Percentiles rank a stretch among this genome's conserved stretches.
Evolutionary conservation across 2,329 filamentous ascomycete genomes (phyloP).

Genomic region (Exophiala spinifera): DNA sequence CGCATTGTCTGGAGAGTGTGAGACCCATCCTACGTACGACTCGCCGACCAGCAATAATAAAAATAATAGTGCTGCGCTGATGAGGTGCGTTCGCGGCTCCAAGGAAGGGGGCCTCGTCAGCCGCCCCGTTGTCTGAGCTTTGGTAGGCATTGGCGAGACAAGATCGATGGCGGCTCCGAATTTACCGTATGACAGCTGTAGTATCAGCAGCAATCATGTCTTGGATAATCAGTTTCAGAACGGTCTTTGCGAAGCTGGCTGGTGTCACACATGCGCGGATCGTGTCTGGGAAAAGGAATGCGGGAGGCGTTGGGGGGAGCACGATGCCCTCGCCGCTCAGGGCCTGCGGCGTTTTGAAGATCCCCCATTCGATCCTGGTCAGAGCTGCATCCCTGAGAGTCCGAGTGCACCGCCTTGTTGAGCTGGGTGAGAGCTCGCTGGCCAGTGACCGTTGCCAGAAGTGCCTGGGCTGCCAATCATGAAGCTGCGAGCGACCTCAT

Average conservation of each 20-base stretch:
- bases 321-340: background rate
- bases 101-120: too few relatives aligned
- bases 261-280: slow-evolving; percentile 17
- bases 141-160: background rate
- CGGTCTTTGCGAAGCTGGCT: background rate
- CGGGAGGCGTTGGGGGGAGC: background rate
- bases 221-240: slow-evolving; percentile 5
- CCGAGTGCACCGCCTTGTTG: background rate
- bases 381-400: background rate
- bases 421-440: background rate
- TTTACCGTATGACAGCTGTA: background rate
- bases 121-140: background rate
- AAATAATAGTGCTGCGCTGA: background rate
- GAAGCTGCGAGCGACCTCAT: background rate
- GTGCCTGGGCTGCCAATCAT: background rate
- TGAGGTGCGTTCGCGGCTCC: too few relatives aligned
- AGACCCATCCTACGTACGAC: background rate
- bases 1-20: slow-evolving; percentile 2
- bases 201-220: slow-evolving; percentile 2
- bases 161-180: too few relatives aligned
- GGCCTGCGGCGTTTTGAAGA: background rate
- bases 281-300: slow-evolving; percentile 2
- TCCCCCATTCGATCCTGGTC: background rate
- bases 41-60: background rate
- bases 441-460: background rate